Evolutionary conservation across 139 green algal genomes (phyloP).

Genomic region (Chlorella sp.): DNA sequence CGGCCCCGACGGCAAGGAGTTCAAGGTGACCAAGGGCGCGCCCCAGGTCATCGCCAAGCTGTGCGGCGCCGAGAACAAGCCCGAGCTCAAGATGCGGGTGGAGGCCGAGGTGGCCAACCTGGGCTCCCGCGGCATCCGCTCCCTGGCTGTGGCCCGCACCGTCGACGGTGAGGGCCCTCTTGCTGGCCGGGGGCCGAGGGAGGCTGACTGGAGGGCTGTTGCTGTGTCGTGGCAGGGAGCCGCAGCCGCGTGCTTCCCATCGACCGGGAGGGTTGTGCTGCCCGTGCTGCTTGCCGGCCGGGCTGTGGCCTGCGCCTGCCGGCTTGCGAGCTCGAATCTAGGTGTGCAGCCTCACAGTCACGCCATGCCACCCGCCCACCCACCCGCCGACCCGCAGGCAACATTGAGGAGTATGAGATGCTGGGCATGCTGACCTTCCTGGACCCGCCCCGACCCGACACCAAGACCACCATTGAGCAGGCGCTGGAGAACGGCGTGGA

Average conservation of each 20-base stretch:
- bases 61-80: constrained; percentile 47
- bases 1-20: constrained; percentile 59
- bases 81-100: constrained; percentile 44
- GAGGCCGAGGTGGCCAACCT: constrained; percentile 66
- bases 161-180: neutral
- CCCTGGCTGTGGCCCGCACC: constrained; percentile 70
- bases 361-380: no score
- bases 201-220: no score
- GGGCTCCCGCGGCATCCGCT: constrained; percentile 79
- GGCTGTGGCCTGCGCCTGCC: no score
- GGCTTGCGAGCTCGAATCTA: no score
- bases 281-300: no score
- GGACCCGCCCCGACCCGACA: constrained; percentile 87
- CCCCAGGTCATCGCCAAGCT: constrained; percentile 62
- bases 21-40: constrained; percentile 81
- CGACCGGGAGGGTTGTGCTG: no score
- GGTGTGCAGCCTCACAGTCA: no score
- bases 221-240: no score
- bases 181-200: no score
- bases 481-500: constrained; percentile 80
- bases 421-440: constrained; percentile 89
- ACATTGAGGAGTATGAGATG: constrained; percentile 68
- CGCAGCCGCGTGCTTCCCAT: no score
- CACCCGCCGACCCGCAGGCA: neutral
- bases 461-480: constrained; percentile 77